phyloP scores from a whole-genome alignment of 176 grass and related monocot species.

The Chrysopogon serrulatus region DNA sequence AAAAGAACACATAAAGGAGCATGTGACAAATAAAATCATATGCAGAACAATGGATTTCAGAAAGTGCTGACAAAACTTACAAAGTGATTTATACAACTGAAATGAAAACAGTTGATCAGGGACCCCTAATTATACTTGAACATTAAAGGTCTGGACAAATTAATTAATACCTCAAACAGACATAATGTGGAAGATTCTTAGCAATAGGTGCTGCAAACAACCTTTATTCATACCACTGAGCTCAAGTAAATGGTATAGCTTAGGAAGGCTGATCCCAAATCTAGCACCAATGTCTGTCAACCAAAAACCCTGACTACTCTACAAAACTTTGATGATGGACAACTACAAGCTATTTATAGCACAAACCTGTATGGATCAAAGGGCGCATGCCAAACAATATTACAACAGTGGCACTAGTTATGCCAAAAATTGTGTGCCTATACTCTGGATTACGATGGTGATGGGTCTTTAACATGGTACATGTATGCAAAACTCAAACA shows the following conservation, averaged over 20 bases:
- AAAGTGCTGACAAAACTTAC: neutral
- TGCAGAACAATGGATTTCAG: neutral
- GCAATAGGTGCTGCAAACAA: neutral
- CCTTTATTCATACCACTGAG: slow-evolving; percentile 28
- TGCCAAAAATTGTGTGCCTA: slow-evolving; percentile 22
- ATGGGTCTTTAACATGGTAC: slow-evolving; percentile 58
- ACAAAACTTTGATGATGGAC: slow-evolving; percentile 33
- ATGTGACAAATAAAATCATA: neutral
- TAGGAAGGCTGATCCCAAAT: slow-evolving; percentile 20
- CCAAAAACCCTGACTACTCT: slow-evolving; percentile 14
- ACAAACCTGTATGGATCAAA: slow-evolving; percentile 32
- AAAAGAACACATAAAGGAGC: neutral
- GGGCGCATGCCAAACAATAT: slow-evolving; percentile 12
- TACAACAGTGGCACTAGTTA: slow-evolving; percentile 35
- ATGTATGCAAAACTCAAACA: slow-evolving; percentile 95
- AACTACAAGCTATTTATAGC: slow-evolving; percentile 21
- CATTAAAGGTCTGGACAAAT: neutral
- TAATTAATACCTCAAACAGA: neutral
- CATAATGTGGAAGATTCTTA: neutral
- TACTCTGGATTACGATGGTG: slow-evolving; percentile 9
- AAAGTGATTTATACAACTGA: neutral
- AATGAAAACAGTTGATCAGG: neutral
- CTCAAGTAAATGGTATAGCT: slow-evolving; percentile 29
- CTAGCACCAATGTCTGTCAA: slow-evolving; percentile 7
- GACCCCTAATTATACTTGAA: neutral